Evolutionary conservation across 352 stramenopile genomes (phyloP), one percentile per base, ranked within the genome.

Genomic region (Pilasporangium apinafurcum): DNA sequence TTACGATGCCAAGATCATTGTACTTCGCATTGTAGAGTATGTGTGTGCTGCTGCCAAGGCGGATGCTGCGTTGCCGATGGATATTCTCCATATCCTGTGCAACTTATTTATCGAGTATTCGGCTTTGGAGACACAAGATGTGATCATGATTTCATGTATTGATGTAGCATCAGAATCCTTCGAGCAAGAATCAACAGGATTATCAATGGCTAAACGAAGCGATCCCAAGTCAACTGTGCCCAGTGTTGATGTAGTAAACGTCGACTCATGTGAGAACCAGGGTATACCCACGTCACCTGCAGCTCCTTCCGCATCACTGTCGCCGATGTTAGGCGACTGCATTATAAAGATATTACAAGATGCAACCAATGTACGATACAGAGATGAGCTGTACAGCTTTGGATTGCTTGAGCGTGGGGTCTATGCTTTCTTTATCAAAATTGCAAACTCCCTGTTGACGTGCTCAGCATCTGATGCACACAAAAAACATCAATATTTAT

Each of bases 11-110:
- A 63, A 73, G 32, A 59, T 84, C 12, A 86, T 88, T 46, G 82
- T 86, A 7, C 57, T 92, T 18, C 62, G 73, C 14, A 79, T 86
- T 18, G 76, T 85, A n/a, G 75, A 92, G 46, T 86, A 88, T 30
- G 72, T 87, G 8, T 86, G 75, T 37, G 76, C 65, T 17, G 59
- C 68, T 25, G 76, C 71, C 25, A 63, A 60, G 27, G 33, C 60
- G 13, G 67, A 85, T 2, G 57, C 57, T 2, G 35, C 58, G 6
- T 40, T 83, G 14, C 66, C 75, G 18, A 57, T 68, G 18, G 72
- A 87, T 17, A 74, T 89, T 29, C 52, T 92, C 12, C 73, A 68
- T 0, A 65, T 87, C 8, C 37, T 92, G 2, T 79, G 68, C 42
- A 78, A 55, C n/a, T 44, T 85, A 30, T 74, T 87, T n/a, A 59